Percentiles rank a stretch among this genome's conserved stretches.
These are phyloP conservation scores for Cryphonectria naterciae DNA, from an alignment of 2,329 filamentous ascomycete genomes.

Conservation along the genomic window DNA sequence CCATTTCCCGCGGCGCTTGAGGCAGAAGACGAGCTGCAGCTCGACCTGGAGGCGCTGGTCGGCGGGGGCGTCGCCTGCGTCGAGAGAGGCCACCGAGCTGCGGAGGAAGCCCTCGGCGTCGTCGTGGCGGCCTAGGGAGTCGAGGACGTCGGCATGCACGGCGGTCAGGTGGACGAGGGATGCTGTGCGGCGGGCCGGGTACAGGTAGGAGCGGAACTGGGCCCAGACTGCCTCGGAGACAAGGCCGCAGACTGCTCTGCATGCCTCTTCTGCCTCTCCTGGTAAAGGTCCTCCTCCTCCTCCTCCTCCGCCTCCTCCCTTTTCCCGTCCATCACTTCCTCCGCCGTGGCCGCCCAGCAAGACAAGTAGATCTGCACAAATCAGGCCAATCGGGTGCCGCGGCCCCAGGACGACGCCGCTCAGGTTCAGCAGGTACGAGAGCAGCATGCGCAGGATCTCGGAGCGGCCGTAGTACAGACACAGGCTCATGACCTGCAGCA, in stretches of 20 bases:
- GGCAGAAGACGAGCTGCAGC: constrained; percentile 23
- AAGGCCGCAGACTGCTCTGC: constrained; percentile 16
- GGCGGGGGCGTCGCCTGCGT: neutral
- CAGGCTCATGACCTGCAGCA: constrained; percentile 20
- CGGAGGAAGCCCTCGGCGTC: constrained; percentile 21
- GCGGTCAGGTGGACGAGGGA: constrained; percentile 17
- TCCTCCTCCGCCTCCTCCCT: neutral
- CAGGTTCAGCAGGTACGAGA: constrained; percentile 20
- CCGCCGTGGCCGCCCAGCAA: neutral
- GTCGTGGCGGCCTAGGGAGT: constrained; percentile 20
- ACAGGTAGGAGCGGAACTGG: constrained; percentile 17
- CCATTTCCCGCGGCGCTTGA: constrained; percentile 15
- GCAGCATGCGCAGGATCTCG: constrained; percentile 21
- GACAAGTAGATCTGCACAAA: constrained; percentile 9
- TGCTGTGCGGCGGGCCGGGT: constrained; percentile 1
- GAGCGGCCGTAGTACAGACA: constrained; percentile 18
- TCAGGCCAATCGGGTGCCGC: constrained; percentile 11
- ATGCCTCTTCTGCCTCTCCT: neutral
- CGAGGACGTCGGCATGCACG: constrained; percentile 19
- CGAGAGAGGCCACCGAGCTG: neutral
- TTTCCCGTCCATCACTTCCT: neutral
- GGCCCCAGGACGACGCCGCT: constrained; percentile 13
- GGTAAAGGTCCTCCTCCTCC: too few relatives aligned
- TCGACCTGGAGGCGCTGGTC: constrained; percentile 23
- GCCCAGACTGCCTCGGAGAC: constrained; percentile 21